Base-by-base conservation (phyloP, 164 flowering plant genomes). In the Protea cynaroides region DNA sequence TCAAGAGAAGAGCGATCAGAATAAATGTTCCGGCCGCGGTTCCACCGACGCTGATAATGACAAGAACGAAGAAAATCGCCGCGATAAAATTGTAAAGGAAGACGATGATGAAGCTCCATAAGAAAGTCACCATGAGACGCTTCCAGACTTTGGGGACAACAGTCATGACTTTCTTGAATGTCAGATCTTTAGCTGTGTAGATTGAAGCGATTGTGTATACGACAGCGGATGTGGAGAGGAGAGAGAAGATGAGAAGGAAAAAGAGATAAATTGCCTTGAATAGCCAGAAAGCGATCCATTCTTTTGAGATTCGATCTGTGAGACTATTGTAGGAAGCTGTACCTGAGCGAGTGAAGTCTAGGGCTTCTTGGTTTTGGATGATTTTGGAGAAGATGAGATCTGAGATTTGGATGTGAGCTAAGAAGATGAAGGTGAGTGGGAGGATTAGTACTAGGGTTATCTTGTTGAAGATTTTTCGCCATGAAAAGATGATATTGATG, bases 101-200 rank as follows among this genome's bases (percentile, higher is more conserved):
- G 13, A 80, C 22, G 24, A 71, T 58, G 7, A 71, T 8, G 70
- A 74, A 77, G 34, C 47, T 68, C 61, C 80, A 78, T 34, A 84
- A 8, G 67, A 80, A 84, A 9, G 88, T 82, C 55, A 79, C 71
- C 78, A 80, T 77, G 47, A 84, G 80, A 40, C 86, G 69, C 69
- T 80, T 80, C 85, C 88, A 84, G 2, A 84, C 85, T 68, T 63
- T 78, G 5, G 85, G 88, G 13, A 84, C 85, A 3, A 79, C 84
- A 56, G 68, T 64, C 65, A 82, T 57, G 67, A 84, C 75, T 55
- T 74, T 80, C 66, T 49, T 58, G 72, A 79, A 78, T 9, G 78
- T 72, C 15, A 80, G 1, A 0, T 75, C 79, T 1, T 76, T 74
- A 14, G 75, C 75, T 0, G 84, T 75, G 75, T 80, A 82, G 22